A percentile compares a stretch with the other conserved stretches of the same genome.
Conservation (phyloP, 768 basidiomycete species). For the Galerina sulciceps region DNA sequence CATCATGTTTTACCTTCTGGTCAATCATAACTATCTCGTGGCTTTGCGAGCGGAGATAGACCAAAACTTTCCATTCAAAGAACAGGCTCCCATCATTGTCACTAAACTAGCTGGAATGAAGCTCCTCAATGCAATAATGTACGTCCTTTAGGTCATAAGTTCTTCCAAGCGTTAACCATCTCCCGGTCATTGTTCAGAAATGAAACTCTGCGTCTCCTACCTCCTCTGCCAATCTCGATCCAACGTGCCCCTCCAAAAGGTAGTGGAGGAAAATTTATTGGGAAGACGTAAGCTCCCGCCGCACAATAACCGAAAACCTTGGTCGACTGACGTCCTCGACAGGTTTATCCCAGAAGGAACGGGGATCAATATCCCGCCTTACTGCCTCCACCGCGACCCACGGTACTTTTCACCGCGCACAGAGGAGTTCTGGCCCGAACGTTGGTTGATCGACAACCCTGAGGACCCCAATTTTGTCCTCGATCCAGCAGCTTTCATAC, state of each 20-base stretch:
- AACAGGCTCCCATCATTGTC: constrained; percentile 6
- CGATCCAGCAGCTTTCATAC: constrained; percentile 30
- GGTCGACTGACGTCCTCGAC: not conserved
- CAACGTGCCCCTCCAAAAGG: constrained; percentile 33
- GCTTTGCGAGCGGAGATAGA: constrained; percentile 32
- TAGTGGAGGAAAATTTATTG: constrained; percentile 31
- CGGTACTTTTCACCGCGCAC: constrained; percentile 42
- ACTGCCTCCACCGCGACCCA: constrained; percentile 38
- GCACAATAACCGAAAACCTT: not conserved
- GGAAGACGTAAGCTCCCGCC: constrained; percentile 24
- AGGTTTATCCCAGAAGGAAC: constrained; percentile 46
- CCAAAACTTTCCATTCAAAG: constrained; percentile 9
- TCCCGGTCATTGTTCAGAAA: constrained; percentile 23
- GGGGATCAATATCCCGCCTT: constrained; percentile 36
- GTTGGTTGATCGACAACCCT: constrained; percentile 31
- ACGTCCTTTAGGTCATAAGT: not conserved
- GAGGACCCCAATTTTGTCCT: not conserved
- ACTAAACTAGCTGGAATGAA: constrained; percentile 23
- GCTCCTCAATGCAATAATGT: constrained; percentile 37
- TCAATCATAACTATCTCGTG: constrained; percentile 22
- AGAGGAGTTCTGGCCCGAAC: constrained; percentile 40
- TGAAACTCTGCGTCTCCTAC: constrained; percentile 40
- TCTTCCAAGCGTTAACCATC: not conserved
- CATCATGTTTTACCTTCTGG: constrained; percentile 31
- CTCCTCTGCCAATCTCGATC: constrained; percentile 37